phyloP scores from a whole-genome alignment of 228 moss, liverwort and hornwort genomes.

The Sphagnum fallax region DNA sequence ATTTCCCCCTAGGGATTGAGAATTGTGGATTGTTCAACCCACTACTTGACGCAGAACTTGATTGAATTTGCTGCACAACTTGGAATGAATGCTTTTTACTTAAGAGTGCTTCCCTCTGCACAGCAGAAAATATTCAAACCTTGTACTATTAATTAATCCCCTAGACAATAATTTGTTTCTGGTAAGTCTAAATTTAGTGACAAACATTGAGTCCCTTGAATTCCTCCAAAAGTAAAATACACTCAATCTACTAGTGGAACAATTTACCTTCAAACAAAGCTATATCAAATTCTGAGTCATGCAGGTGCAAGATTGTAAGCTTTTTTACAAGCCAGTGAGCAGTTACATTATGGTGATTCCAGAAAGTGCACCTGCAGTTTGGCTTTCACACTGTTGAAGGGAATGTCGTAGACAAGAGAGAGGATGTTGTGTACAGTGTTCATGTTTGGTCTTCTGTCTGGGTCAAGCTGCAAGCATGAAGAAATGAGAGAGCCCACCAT shows the following conservation, averaged over 20 bases:
- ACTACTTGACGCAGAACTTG: background rate
- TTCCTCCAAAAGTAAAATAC: background rate
- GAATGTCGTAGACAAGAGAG: constrained; percentile 9
- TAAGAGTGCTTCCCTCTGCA: constrained; percentile 1
- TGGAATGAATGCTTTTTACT: constrained; percentile 2
- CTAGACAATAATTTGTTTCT: background rate
- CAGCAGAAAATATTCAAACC: background rate
- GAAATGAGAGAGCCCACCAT: constrained; percentile 17
- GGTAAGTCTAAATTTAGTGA: background rate
- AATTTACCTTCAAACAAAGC: too few species aligned
- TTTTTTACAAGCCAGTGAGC: background rate
- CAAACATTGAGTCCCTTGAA: background rate
- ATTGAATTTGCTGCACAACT: background rate
- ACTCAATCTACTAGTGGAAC: too few species aligned
- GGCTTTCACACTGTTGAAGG: constrained; percentile 13
- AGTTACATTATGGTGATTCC: background rate
- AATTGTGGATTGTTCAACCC: too few species aligned
- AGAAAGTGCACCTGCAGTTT: constrained; percentile 11
- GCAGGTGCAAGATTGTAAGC: background rate
- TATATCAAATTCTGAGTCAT: background rate
- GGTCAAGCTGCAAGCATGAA: constrained; percentile 22
- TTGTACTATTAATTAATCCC: background rate
- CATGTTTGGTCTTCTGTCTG: constrained; percentile 24
- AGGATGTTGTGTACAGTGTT: constrained; percentile 10
- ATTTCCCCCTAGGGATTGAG: too few species aligned